Conservation (phyloP, 352 stramenopile genomes). For the Thraustochytrium sp. region DNA sequence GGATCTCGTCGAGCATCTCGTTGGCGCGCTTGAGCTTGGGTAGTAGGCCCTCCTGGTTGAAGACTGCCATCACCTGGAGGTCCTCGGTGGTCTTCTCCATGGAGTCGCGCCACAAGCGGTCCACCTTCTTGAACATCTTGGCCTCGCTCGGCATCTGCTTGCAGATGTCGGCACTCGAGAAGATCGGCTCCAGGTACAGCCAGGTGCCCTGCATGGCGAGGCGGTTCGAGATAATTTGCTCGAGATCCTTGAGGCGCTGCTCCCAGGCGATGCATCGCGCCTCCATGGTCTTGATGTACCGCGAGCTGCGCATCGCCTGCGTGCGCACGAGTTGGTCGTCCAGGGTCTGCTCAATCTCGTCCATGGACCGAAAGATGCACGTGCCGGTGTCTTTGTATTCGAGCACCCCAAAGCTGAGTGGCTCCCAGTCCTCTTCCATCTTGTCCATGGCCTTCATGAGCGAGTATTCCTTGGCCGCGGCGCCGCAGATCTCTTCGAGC, state of each 20-base stretch:
- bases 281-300: conserved; percentile 53
- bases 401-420: conserved; percentile 56
- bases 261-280: conserved; percentile 59
- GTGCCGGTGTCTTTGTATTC: conserved; percentile 58
- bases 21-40: conserved; percentile 72
- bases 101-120: conserved; percentile 45
- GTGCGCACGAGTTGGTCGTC: conserved; percentile 67
- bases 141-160: conserved; percentile 89
- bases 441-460: conserved; percentile 61
- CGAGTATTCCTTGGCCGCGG: conserved; percentile 52
- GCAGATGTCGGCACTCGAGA: conserved; percentile 90
- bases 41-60: conserved; percentile 40
- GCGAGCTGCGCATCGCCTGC: conserved; percentile 58
- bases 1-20: conserved; percentile 81
- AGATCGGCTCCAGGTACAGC: conserved; percentile 93
- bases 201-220: conserved; percentile 86
- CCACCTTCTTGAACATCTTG: conserved; percentile 55
- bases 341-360: conserved; percentile 62
- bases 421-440: conserved; percentile 61
- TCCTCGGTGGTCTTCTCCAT: conserved; percentile 45
- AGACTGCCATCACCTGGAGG: conserved; percentile 20
- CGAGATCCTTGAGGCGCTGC: conserved; percentile 75
- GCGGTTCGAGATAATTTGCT: conserved; percentile 87
- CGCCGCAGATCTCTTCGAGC: conserved; percentile 41
- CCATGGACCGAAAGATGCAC: conserved; percentile 55